Percentiles rank a stretch among this genome's conserved stretches.
Conservation (phyloP, 352 stramenopile genomes). For the Blastocystis sp. region DNA sequence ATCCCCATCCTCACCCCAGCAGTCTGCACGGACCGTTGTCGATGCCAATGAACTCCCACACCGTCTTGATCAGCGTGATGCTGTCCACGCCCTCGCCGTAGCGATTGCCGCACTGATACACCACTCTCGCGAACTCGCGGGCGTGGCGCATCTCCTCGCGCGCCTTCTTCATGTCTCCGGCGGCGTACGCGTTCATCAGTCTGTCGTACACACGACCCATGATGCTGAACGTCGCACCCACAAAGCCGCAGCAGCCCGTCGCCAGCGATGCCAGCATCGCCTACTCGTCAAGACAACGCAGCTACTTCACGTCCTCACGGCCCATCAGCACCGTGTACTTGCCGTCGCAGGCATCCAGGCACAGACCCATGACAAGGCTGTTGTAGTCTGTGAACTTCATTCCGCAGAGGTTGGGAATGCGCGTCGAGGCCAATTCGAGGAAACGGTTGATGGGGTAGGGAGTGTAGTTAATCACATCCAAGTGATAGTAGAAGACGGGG, state of each 20-base stretch:
- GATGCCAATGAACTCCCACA: conserved; percentile 60
- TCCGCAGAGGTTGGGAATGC: conserved; percentile 67
- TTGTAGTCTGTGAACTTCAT: conserved; percentile 70
- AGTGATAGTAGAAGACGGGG: conserved; percentile 66
- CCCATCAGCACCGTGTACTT: conserved; percentile 64
- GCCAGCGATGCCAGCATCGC: conserved; percentile 62
- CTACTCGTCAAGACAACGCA: neutral
- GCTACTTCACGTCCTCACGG: conserved; percentile 25
- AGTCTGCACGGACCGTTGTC: conserved; percentile 59
- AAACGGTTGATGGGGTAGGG: conserved; percentile 68
- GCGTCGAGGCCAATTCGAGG: conserved; percentile 34
- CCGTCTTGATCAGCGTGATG: conserved; percentile 61
- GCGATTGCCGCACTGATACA: conserved; percentile 39
- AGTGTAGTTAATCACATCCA: conserved; percentile 68
- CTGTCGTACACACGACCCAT: conserved; percentile 43
- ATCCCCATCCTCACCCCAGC: neutral
- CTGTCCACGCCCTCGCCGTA: conserved; percentile 63
- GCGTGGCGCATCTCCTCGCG: conserved; percentile 25
- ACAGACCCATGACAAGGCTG: conserved; percentile 62
- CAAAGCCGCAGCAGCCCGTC: conserved; percentile 63
- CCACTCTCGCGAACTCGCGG: conserved; percentile 14
- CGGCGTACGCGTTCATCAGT: conserved; percentile 53
- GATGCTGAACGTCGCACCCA: conserved; percentile 59
- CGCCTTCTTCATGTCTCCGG: conserved; percentile 10
- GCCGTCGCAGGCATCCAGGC: conserved; percentile 42